Evolutionary conservation across 768 basidiomycete species (phyloP).

Genomic region (Suillus americanus): DNA sequence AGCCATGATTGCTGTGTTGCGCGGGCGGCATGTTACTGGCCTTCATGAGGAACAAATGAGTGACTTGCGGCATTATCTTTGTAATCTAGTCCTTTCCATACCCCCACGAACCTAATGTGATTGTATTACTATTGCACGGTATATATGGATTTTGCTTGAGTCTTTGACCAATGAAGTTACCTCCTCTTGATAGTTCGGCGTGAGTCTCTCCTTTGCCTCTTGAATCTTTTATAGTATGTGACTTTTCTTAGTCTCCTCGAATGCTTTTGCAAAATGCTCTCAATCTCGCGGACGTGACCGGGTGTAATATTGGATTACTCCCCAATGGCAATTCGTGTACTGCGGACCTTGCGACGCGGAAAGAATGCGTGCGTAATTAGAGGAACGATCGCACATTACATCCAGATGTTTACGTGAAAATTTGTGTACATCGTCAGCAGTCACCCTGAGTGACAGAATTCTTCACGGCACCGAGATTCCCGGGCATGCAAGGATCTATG

Average conservation of each 20-base stretch:
- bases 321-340: background rate
- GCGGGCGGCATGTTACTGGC: conserved; percentile 12
- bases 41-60: conserved; percentile 9
- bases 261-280: too few species aligned
- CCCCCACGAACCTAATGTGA: background rate
- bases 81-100: background rate
- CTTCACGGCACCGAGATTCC: background rate
- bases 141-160: background rate
- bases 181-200: background rate
- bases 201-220: background rate
- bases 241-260: too few species aligned
- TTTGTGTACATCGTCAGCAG: background rate
- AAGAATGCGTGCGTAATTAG: too few species aligned
- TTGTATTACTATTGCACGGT: background rate
- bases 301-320: too few species aligned
- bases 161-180: background rate
- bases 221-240: background rate
- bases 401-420: background rate
- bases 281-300: too few species aligned
- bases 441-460: background rate
- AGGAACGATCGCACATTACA: background rate
- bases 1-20: conserved; percentile 20
- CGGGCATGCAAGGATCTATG: background rate
- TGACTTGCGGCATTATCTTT: background rate
- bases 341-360: background rate